phyloP scores from a whole-genome alignment of 2,329 filamentous ascomycete species.

The Penicillium sp. region DNA sequence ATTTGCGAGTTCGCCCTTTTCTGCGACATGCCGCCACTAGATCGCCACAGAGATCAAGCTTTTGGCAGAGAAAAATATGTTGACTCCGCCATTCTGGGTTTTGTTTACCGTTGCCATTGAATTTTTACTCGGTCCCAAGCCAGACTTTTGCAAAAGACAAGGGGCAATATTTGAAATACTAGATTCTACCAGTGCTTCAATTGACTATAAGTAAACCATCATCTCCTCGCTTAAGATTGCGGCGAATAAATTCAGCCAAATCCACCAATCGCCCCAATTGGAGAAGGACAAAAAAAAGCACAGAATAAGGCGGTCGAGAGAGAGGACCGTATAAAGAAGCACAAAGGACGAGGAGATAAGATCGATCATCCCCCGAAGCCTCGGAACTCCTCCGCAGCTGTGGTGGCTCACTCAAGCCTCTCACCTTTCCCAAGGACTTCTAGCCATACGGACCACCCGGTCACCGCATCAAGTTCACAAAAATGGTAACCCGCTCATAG shows the following conservation, averaged over 20 bases:
- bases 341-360: neutral
- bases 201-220: neutral
- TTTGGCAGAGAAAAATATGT: neutral
- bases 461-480: slow-evolving; percentile 66
- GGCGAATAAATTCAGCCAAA: neutral
- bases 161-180: neutral
- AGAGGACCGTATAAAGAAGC: neutral
- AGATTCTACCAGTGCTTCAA: neutral
- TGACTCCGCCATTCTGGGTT: no score
- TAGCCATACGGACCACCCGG: slow-evolving; percentile 3
- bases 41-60: neutral
- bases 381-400: neutral
- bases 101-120: no score
- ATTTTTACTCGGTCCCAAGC: neutral
- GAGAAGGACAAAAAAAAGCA: neutral
- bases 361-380: neutral
- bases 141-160: neutral
- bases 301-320: neutral
- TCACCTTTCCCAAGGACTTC: neutral
- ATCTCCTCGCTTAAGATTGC: neutral
- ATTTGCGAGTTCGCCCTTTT: neutral
- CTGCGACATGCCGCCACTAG: neutral
- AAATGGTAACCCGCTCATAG: slow-evolving; percentile 72
- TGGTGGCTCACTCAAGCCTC: neutral
- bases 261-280: neutral